Evolutionary conservation across 805 yeast genomes (phyloP), one percentile per base, ranked within the genome.

Genomic region (Candida tammaniensis): DNA sequence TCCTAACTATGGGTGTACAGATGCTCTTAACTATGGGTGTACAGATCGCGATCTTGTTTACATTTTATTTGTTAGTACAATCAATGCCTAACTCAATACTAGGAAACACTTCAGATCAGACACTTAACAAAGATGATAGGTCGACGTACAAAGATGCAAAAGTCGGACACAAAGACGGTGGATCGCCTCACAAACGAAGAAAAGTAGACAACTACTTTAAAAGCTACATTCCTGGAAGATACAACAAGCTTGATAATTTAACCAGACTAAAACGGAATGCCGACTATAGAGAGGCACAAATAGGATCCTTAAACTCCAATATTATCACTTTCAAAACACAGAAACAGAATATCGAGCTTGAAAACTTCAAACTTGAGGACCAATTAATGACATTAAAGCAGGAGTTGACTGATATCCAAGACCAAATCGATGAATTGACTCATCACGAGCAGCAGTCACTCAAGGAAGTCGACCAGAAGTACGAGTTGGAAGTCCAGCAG

Each of bases 321-420:
- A 46, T 57, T 1, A 47, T 54, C 45, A 55, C 61, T 1, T 28
- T 56, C 7, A 60, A 61, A 36, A 68, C 73, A 0, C 61, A 63
- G 33, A 59, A 56, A 21, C 64, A 63, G 7, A 56, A 57, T 16
- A 48, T 57, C 19, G 73, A 67, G 28, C 43, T 67, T 17, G 63
- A 63, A 19, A 58, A 52, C 31, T 57, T 40, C 43, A 61, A 47
- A 38, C 48, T 53, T 46, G 51, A 52, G 44, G 66, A 59, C 30
- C 61, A 58, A 13, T 44, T 66, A 16, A 56, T 55, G 11, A 61
- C 61, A 17, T 52, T 62, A 32, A 68, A 68, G 12, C 61, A 62
- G 22, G 60, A 65, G 17, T 45, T 61, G 13, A 61, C 58, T 23
- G 52, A 58, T 13, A 31, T 62, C 17, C 57, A 55, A 15, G 57